phyloP scores from a whole-genome alignment of 208 protist genomes.

The Acanthamoeba lenticulata region DNA sequence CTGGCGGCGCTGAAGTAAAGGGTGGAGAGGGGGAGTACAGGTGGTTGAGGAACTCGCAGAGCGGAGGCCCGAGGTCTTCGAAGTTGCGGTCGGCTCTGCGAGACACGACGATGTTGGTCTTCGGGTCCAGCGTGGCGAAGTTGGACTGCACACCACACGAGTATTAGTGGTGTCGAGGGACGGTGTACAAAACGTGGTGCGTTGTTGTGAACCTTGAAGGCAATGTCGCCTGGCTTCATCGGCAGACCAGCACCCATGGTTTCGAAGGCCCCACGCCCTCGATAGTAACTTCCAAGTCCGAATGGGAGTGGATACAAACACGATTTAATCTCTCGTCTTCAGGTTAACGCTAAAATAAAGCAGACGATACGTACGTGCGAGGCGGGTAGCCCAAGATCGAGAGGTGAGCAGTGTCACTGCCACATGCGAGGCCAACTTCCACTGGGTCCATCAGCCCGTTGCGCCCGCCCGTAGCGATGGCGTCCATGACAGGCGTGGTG shows the following conservation, averaged over 20 bases:
- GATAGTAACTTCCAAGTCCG: slow-evolving; percentile 75
- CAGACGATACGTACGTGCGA: slow-evolving; percentile 63
- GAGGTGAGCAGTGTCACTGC: slow-evolving; percentile 88
- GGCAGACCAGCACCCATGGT: slow-evolving; percentile 86
- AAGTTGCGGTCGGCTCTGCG: slow-evolving; percentile 85
- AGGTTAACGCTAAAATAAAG: no score
- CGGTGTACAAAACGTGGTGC: background rate
- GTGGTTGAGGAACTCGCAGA: slow-evolving; percentile 79
- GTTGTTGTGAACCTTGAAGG: slow-evolving; percentile 82
- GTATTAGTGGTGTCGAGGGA: background rate
- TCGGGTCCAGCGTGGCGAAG: slow-evolving; percentile 82
- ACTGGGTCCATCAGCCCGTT: slow-evolving; percentile 87
- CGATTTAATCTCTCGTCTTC: background rate
- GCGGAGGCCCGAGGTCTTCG: slow-evolving; percentile 82
- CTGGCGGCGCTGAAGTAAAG: background rate
- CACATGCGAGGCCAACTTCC: slow-evolving; percentile 87
- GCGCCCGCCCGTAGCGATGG: slow-evolving; percentile 74
- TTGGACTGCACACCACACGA: slow-evolving; percentile 74
- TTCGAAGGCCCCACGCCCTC: slow-evolving; percentile 87
- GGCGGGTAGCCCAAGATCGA: slow-evolving; percentile 87
- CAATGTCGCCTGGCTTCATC: slow-evolving; percentile 88
- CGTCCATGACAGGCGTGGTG: slow-evolving; percentile 76
- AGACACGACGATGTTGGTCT: slow-evolving; percentile 75
- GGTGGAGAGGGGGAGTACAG: slow-evolving; percentile 14
- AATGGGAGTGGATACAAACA: background rate